Conservation (phyloP, 805 yeast genomes). For the Spathaspora gorwiae region DNA sequence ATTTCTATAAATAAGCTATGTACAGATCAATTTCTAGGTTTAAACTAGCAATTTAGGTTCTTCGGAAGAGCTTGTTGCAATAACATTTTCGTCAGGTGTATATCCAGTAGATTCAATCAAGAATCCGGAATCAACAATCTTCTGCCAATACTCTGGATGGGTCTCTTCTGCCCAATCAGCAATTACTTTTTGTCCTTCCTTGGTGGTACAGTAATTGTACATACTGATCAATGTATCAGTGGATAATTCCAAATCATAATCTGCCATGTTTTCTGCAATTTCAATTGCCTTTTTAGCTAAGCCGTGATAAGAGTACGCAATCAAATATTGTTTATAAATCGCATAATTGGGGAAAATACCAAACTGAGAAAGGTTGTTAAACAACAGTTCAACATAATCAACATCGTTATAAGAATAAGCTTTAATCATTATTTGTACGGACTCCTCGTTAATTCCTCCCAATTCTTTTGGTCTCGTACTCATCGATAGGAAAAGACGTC, state of each 20-base stretch:
- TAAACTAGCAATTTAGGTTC: not conserved
- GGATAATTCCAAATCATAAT: constrained; percentile 42
- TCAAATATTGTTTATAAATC: constrained; percentile 55
- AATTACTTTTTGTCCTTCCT: constrained; percentile 24
- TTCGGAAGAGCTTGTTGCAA: constrained; percentile 13
- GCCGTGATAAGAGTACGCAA: constrained; percentile 69
- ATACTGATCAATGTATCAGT: constrained; percentile 43
- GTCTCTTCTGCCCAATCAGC: constrained; percentile 30
- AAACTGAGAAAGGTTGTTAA: constrained; percentile 54
- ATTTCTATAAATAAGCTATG: too few relatives aligned
- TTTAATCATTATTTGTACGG: constrained; percentile 63
- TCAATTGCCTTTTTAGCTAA: constrained; percentile 51
- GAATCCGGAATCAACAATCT: constrained; percentile 18
- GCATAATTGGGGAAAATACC: constrained; percentile 49
- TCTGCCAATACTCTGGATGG: constrained; percentile 25
- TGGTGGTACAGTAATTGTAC: constrained; percentile 39
- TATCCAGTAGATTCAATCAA: constrained; percentile 25
- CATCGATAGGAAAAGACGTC: constrained; percentile 59
- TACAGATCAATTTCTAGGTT: too few relatives aligned
- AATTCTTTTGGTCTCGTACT: constrained; percentile 43
- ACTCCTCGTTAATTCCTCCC: constrained; percentile 56
- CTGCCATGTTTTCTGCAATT: constrained; percentile 44
- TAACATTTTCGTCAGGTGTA: constrained; percentile 24
- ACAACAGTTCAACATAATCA: constrained; percentile 54
- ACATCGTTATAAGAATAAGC: constrained; percentile 53